These are phyloP conservation scores for Claviceps fusiformis DNA, from an alignment of 2,329 filamentous ascomycete genomes.

Conservation along the genomic window DNA sequence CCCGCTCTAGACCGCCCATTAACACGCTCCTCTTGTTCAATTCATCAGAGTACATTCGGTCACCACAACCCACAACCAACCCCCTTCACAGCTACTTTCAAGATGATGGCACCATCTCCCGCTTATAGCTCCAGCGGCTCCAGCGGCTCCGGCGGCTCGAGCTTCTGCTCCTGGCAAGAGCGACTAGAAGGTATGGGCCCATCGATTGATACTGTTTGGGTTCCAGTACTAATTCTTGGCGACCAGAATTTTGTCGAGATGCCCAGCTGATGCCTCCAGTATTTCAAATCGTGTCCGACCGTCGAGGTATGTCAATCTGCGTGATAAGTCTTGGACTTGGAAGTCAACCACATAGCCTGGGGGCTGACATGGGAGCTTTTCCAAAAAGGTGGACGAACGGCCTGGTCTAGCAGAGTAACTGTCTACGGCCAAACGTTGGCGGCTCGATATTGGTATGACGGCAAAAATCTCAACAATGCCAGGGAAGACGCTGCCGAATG, in stretches of 20 bases:
- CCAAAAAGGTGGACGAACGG: slow-evolving; percentile 64
- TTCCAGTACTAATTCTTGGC: neutral
- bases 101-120: slow-evolving; percentile 14
- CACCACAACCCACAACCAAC: neutral
- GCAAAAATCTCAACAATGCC: slow-evolving; percentile 74
- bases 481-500: slow-evolving; percentile 84
- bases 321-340: neutral
- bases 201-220: neutral
- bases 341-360: neutral
- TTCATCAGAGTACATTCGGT: neutral
- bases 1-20: neutral
- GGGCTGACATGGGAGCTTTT: neutral
- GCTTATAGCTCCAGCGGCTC: slow-evolving; percentile 13
- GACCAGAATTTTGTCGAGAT: slow-evolving; percentile 42
- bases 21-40: neutral
- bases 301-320: slow-evolving; percentile 43
- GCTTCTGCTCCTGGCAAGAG: slow-evolving; percentile 35
- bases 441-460: slow-evolving; percentile 88
- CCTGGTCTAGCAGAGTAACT: slow-evolving; percentile 75
- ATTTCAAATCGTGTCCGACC: slow-evolving; percentile 62
- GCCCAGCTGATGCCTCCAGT: slow-evolving; percentile 39
- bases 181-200: slow-evolving; percentile 35
- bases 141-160: slow-evolving; percentile 8
- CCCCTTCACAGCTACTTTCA: neutral
- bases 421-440: slow-evolving; percentile 50